Conservation (phyloP, 2,329 filamentous ascomycete genomes). For the Sporothrix protearum region DNA sequence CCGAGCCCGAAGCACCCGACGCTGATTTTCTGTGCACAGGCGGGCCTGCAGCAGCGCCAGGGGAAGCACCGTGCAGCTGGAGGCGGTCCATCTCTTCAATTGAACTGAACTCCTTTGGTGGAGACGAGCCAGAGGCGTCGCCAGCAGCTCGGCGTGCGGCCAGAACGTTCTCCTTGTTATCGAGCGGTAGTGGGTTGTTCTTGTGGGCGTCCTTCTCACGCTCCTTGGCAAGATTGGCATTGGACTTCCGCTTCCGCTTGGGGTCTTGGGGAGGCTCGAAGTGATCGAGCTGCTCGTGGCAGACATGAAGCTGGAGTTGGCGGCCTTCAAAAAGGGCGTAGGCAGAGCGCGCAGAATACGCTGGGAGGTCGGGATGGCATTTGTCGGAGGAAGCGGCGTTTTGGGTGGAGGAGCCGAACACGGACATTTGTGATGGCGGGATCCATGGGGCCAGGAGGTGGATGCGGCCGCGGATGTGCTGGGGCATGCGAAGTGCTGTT, state of each 20-base stretch:
- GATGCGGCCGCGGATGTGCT: constrained; percentile 89
- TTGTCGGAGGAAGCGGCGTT: constrained; percentile 69
- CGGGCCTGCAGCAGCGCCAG: constrained; percentile 21
- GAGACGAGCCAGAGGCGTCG: constrained; percentile 10
- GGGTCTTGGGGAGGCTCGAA: constrained; percentile 67
- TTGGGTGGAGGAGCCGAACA: constrained; percentile 66
- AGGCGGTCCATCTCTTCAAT: constrained; percentile 51
- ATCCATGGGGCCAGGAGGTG: constrained; percentile 97
- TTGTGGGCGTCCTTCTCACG: constrained; percentile 36
- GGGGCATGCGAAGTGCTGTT: constrained; percentile 90
- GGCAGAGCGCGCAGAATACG: constrained; percentile 85
- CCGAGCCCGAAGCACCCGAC: constrained; percentile 28
- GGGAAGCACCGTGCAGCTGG: constrained; percentile 33
- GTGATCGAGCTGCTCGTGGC: constrained; percentile 84
- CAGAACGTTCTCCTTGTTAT: constrained; percentile 51
- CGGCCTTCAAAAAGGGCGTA: constrained; percentile 85
- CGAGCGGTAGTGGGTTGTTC: constrained; percentile 32
- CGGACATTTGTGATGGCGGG: constrained; percentile 86
- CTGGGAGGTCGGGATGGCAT: constrained; percentile 86
- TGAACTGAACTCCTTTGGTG: constrained; percentile 32
- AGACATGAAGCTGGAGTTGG: constrained; percentile 93
- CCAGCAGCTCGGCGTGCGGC: constrained; percentile 26
- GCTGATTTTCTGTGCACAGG: constrained; percentile 30
- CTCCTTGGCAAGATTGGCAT: constrained; percentile 38
- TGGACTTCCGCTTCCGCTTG: constrained; percentile 60